Evolutionary conservation across 345 rosid genomes (phyloP).

Genomic region (Gossypium thurberi): DNA sequence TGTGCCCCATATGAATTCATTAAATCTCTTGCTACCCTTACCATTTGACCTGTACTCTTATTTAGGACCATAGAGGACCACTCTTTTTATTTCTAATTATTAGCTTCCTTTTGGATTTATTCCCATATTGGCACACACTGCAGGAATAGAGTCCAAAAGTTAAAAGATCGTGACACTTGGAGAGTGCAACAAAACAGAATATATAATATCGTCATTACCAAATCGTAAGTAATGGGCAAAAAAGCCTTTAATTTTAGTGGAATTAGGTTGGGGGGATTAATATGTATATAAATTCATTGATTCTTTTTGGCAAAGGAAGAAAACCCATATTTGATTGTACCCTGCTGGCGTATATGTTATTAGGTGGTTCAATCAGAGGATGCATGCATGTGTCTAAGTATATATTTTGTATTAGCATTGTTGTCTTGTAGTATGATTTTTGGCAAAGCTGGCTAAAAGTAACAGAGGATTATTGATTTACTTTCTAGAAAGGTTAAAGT

Average conservation of each 20-base stretch:
- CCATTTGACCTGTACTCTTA: background rate
- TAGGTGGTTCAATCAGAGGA: background rate
- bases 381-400: background rate
- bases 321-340: background rate
- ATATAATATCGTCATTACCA: background rate
- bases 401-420: background rate
- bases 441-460: background rate
- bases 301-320: background rate
- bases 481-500: no score
- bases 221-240: background rate
- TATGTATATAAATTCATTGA: background rate
- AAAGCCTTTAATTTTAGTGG: background rate
- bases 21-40: background rate
- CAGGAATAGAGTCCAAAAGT: background rate
- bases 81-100: background rate
- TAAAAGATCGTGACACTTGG: background rate
- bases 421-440: constrained; percentile 7
- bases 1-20: background rate
- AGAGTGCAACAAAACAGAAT: background rate
- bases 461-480: background rate
- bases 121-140: background rate
- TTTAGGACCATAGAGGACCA: background rate
- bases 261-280: background rate
- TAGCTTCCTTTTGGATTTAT: background rate
- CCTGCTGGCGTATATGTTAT: background rate